phyloP scores from a whole-genome alignment of 192 early-diverging fungal species.

The Backusella luteola region DNA sequence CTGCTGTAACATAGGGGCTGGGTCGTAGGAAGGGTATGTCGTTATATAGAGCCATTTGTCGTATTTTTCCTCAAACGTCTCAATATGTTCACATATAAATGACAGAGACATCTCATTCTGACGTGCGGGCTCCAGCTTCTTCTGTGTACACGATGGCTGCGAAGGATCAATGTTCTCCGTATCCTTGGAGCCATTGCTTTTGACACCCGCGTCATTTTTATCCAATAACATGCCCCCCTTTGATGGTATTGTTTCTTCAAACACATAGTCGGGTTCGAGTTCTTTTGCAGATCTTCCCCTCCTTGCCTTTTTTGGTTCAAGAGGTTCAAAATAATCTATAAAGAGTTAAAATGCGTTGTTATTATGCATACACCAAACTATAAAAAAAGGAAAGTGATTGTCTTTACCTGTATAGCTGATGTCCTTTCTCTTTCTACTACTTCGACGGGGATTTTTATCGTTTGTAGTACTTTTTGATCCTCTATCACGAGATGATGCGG shows the following conservation, averaged over 20 bases:
- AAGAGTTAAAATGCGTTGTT: background rate
- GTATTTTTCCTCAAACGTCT: background rate
- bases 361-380: background rate
- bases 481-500: background rate
- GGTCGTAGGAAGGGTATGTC: background rate
- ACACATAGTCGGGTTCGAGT: no score
- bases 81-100: background rate
- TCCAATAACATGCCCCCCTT: background rate
- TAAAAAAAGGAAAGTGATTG: background rate
- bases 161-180: background rate
- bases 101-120: background rate
- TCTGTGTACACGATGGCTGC: background rate
- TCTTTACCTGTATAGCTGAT: constrained; percentile 15
- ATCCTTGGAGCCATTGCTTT: background rate
- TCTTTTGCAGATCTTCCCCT: background rate
- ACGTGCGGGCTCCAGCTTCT: background rate
- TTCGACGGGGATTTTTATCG: background rate
- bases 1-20: background rate
- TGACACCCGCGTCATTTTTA: background rate
- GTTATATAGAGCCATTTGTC: background rate
- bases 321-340: constrained; percentile 6
- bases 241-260: background rate
- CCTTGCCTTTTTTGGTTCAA: background rate
- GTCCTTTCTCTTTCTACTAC: constrained; percentile 17
- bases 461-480: background rate